Base-by-base conservation (phyloP, 805 yeast genomes). In the Lipomyces kockii region DNA sequence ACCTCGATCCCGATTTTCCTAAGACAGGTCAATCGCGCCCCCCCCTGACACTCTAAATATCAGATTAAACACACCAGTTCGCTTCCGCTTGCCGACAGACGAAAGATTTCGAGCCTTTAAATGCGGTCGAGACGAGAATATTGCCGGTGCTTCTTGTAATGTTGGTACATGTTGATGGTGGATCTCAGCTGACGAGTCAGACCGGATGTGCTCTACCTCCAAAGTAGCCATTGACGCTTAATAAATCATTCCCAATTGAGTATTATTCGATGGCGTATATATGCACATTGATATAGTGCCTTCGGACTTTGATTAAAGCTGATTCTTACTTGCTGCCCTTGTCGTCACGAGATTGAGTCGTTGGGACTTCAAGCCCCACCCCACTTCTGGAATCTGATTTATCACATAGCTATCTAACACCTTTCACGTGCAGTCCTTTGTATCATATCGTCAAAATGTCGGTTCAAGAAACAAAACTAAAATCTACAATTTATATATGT, bases 401-500 rank as follows among this genome's bases (percentile, higher is more conserved):
- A 29, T 32, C 17, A 35, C 27, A 32, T 17, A 53, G 17, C 20
- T 17, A n/a, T 7, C n/a, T 22, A 32, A 20, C 35, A 9, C 34
- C 32, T 6, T 27, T 20, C 35, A 14, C 35, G 32, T 53, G 55
- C 35, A 5, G 3, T 53, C 20, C 9, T 17, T 17, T 53, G n/a
- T 51, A 22, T 53, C 34, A 52, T 56, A 35, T 43, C 43, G 17
- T 56, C 56, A 17, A 43, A 14, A 61, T 60, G 34, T 55, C 69
- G 12, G 60, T 20, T 11, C 58, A 51, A 32, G 60, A 65, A 14
- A 27, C 59, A 9, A 52, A 62, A 27, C 32, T 54, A 17, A 61
- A 57, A 25, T 58, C 68, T 43, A 65, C 69, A 4, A 52, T 62
- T 32, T 59, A 57, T 22, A 64, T 69, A 52, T 60, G 68, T 63